Percentiles rank a stretch among this genome's conserved stretches.
Conservation (phyloP, 495 filamentous ascomycete species). For the Copromyces sp. region DNA sequence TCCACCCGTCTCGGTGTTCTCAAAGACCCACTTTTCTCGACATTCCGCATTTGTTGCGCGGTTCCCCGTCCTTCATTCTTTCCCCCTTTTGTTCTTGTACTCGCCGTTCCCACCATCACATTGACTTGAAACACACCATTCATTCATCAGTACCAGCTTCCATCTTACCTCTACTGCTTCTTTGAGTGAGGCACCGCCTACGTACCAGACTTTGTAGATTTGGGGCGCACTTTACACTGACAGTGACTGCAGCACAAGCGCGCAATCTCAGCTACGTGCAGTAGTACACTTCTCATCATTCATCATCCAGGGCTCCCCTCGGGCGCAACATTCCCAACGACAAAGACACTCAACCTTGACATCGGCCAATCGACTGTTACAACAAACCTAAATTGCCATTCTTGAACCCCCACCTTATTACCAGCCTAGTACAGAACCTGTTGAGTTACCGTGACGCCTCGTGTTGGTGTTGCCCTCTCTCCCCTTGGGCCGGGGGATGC, state of each 20-base stretch:
- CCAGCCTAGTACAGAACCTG: background rate
- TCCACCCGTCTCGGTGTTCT: background rate
- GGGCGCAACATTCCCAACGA: background rate
- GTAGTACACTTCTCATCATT: background rate
- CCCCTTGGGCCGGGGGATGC: background rate
- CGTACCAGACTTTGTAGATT: background rate
- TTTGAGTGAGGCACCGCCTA: background rate
- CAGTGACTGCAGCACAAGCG: background rate
- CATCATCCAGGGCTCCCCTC: background rate
- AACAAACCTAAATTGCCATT: background rate
- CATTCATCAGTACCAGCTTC: background rate
- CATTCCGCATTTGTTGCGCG: background rate
- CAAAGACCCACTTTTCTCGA: background rate
- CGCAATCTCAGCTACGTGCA: background rate
- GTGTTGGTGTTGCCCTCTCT: background rate
- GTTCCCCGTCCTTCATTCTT: background rate
- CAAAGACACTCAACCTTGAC: background rate
- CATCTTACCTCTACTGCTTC: background rate
- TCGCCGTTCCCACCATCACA: background rate
- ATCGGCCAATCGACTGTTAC: background rate
- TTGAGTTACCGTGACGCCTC: background rate
- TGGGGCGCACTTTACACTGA: background rate
- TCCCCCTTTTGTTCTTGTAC: background rate
- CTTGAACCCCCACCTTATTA: background rate
- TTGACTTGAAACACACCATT: background rate